Evolutionary conservation across 768 basidiomycete species (phyloP).

Genomic region (Agaricus blazei): DNA sequence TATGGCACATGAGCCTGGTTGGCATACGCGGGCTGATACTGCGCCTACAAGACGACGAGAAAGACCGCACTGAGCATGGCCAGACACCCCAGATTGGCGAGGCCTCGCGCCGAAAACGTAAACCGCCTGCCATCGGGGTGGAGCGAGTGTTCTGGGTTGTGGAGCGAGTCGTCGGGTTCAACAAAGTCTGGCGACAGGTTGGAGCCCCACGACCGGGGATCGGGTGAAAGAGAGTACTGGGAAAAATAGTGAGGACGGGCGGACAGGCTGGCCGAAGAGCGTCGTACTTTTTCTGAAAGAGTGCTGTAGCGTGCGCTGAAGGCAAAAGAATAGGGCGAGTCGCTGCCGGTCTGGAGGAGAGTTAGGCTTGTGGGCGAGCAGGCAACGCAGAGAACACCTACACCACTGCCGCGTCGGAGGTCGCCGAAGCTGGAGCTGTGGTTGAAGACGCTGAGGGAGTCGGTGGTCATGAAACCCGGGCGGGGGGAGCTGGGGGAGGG

Average conservation of each 20-base stretch:
- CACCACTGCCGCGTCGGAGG: slow-evolving; percentile 38
- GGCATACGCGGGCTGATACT: background rate
- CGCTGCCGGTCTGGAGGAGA: slow-evolving; percentile 24
- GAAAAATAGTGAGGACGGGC: background rate
- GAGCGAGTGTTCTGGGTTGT: slow-evolving; percentile 49
- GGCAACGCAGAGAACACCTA: slow-evolving; percentile 10
- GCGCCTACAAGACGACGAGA: slow-evolving; percentile 55
- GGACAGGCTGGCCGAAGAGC: background rate
- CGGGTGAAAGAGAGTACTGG: slow-evolving; percentile 61
- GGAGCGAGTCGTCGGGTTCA: slow-evolving; percentile 70
- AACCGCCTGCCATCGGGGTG: slow-evolving; percentile 29
- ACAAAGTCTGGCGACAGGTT: slow-evolving; percentile 47
- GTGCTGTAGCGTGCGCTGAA: slow-evolving; percentile 34
- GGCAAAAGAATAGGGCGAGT: slow-evolving; percentile 40
- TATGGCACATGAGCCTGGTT: background rate
- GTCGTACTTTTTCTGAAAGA: slow-evolving; percentile 42
- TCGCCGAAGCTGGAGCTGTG: slow-evolving; percentile 28
- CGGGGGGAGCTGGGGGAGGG: slow-evolving; percentile 16
- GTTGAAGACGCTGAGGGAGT: slow-evolving; percentile 25
- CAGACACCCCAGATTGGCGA: slow-evolving; percentile 72
- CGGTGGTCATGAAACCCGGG: slow-evolving; percentile 25
- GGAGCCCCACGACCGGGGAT: slow-evolving; percentile 64
- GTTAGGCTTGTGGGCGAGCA: background rate
- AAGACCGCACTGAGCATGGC: slow-evolving; percentile 42
- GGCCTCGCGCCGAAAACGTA: slow-evolving; percentile 53